phyloP scores from a whole-genome alignment of 2,329 filamentous ascomycete genomes.

The Fusarium sp. region DNA sequence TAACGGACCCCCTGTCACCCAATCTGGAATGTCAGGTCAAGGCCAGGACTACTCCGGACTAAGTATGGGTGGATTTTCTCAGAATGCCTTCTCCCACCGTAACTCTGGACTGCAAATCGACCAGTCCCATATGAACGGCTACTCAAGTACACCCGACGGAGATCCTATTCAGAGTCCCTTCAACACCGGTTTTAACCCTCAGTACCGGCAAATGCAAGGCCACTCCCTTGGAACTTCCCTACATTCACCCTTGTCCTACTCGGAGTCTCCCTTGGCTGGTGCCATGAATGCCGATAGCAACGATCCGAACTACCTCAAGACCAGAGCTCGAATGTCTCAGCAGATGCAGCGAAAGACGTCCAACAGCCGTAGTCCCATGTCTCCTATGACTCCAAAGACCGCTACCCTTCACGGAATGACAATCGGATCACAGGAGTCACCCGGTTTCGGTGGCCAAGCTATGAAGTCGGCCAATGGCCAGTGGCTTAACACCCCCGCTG shows the following conservation, averaged over 20 bases:
- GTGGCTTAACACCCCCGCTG: constrained; percentile 87
- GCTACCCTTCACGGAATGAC: constrained; percentile 79
- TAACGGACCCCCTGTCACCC: constrained; percentile 66
- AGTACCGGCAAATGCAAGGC: constrained; percentile 78
- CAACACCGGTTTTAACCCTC: constrained; percentile 82
- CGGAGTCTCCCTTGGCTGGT: constrained; percentile 57
- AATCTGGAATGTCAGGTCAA: constrained; percentile 65
- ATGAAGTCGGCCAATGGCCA: constrained; percentile 91
- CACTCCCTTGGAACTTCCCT: constrained; percentile 68
- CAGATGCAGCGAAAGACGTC: constrained; percentile 80
- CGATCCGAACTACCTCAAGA: constrained; percentile 72
- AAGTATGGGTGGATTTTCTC: constrained; percentile 67
- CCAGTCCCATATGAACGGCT: constrained; percentile 80
- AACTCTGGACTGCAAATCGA: constrained; percentile 60
- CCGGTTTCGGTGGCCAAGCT: constrained; percentile 80
- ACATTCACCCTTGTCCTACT: constrained; percentile 58
- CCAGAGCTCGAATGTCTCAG: constrained; percentile 70
- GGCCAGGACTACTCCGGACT: constrained; percentile 70
- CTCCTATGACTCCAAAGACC: constrained; percentile 88
- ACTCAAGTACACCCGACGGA: constrained; percentile 91
- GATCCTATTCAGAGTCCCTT: constrained; percentile 94
- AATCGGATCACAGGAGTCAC: constrained; percentile 75
- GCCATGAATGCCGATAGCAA: constrained; percentile 64
- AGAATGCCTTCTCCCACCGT: constrained; percentile 70
- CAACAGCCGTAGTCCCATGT: constrained; percentile 70